Base-by-base conservation (phyloP, 352 stramenopile genomes). In the Blastocystis sp. region DNA sequence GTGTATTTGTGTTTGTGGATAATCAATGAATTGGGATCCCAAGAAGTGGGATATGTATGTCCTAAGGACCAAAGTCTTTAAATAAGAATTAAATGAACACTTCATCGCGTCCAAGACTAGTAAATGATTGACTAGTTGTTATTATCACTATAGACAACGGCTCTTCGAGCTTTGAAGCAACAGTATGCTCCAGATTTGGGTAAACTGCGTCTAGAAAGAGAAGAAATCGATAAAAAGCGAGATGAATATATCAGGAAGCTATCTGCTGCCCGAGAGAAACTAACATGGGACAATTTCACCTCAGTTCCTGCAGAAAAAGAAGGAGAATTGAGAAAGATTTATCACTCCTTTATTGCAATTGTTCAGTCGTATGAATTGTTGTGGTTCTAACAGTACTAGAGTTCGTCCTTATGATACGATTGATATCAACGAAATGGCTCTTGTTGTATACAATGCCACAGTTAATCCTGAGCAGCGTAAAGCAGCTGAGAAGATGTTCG, bases 361-460 rank as follows among this genome's bases (percentile, higher is more conserved):
- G 48, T 58, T 15, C 44, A 84, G 44, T 33, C 51, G 73, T 84
- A 84, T 11, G 22, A 33, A 37, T 68, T 2, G 51, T 13, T 54
- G 24, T 37, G 30, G 1, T 24, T 22, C 11, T 7, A 0, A 15
- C 19, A 42, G 9, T 19, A 11, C 24, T 48, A 84, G 73, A 33
- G 17, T 37, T 19, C 37, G 59, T 15, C 48, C 73, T 0, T 84
- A 84, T 30, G 73, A 84, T 17, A 54, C 73, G 1, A 42, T 84
- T 35, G 33, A 84, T 42, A 30, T 84, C 48, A 84, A 84, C 30
- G 73, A 84, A 11, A 84, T 84, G 73, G 73, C 73, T 5, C 35
- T 69, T 33, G 44, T 22, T n/a, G 73, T 84, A 24, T 84, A 84
- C 53, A 68, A 84, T 53, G 73, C 73, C 11, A 30, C 73, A 30